Conservation (phyloP, 1,139 yeast species). For the Nakaseomyces sp. region DNA sequence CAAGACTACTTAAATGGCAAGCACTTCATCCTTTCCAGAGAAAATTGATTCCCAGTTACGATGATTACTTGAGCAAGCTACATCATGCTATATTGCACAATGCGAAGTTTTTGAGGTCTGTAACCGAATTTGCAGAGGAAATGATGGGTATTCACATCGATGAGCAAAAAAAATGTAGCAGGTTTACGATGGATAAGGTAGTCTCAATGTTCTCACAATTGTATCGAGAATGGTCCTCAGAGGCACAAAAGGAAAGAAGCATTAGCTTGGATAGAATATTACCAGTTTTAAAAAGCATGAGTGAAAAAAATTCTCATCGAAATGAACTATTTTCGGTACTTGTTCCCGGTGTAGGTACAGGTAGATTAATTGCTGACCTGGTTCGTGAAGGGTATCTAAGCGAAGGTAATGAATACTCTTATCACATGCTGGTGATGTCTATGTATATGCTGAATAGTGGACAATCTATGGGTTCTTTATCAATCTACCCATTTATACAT, state of each 20-base stretch:
- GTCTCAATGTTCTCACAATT: conserved; percentile 54
- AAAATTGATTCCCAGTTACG: conserved; percentile 45
- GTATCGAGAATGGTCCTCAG: conserved; percentile 67
- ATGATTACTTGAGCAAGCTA: conserved; percentile 38
- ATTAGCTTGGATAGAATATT: conserved; percentile 41
- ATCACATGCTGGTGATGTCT: conserved; percentile 69
- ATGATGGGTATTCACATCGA: conserved; percentile 47
- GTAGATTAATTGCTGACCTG: conserved; percentile 66
- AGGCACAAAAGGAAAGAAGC: conserved; percentile 48
- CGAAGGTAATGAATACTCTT: conserved; percentile 82
- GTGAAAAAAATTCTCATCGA: conserved; percentile 20
- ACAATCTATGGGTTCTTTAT: conserved; percentile 33
- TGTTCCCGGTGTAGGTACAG: conserved; percentile 82
- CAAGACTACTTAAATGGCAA: conserved; percentile 31
- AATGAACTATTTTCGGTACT: conserved; percentile 37
- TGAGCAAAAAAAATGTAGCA: conserved; percentile 40
- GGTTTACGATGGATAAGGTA: conserved; percentile 54
- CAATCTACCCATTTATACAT: conserved; percentile 49
- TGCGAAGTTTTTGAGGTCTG: conserved; percentile 38
- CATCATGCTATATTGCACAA: conserved; percentile 43
- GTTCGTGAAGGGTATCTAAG: conserved; percentile 59
- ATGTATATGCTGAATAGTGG: conserved; percentile 54
- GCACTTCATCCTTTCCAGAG: conserved; percentile 38
- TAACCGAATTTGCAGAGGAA: conserved; percentile 42
- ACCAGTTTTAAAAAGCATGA: conserved; percentile 34